These are phyloP conservation scores for Colletotrichum endophyticum DNA, from an alignment of 2,329 filamentous ascomycete species.

Conservation along the genomic window DNA sequence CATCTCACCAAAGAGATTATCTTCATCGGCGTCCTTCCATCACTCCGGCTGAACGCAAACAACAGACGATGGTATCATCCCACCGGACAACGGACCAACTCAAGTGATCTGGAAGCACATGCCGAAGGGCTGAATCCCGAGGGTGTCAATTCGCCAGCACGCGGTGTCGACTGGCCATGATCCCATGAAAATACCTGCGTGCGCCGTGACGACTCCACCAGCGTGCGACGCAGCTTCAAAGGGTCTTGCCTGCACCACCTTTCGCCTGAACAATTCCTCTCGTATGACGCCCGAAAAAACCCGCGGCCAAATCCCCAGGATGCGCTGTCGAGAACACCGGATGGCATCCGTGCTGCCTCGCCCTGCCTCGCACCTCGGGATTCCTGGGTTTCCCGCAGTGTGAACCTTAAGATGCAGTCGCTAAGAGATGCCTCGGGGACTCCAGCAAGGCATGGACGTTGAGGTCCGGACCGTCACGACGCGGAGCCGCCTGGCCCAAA, in stretches of 20 bases:
- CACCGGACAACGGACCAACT: neutral
- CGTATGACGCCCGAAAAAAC: neutral
- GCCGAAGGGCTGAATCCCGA: neutral
- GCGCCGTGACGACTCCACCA: neutral
- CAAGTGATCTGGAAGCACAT: neutral
- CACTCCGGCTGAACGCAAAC: neutral
- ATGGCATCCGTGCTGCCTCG: conserved; percentile 12
- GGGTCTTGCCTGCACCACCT: neutral
- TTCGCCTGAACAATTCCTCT: neutral
- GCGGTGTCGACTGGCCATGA: neutral
- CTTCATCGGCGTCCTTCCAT: neutral
- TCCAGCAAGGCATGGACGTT: neutral
- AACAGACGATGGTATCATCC: neutral
- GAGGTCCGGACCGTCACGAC: neutral
- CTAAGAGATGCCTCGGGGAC: neutral
- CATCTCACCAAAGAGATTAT: neutral
- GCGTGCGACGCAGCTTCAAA: neutral
- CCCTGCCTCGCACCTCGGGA: neutral
- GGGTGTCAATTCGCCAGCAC: neutral
- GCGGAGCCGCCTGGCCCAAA: neutral
- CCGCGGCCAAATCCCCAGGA: neutral
- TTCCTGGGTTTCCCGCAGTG: neutral
- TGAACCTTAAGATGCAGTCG: neutral
- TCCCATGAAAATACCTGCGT: neutral
- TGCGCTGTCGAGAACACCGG: neutral